Conservation (phyloP, 2,329 filamentous ascomycete genomes). For the Nemania abortiva region DNA sequence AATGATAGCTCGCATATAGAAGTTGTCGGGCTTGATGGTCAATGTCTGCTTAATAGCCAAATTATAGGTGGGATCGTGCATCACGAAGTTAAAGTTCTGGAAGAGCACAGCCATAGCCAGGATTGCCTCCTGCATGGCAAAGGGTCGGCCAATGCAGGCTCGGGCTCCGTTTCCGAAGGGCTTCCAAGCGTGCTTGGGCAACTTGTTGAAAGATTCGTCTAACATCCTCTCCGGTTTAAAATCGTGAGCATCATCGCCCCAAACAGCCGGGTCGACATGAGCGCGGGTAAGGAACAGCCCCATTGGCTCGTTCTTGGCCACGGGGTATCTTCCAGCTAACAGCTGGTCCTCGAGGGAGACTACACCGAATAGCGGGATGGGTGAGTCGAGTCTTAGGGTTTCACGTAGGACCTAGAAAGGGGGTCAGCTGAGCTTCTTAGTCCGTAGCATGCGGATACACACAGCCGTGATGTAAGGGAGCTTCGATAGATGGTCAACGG, state of each 20-base stretch:
- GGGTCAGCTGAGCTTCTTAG: constrained; percentile 1
- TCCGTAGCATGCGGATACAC: constrained; percentile 37
- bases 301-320: constrained; percentile 65
- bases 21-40: constrained; percentile 65
- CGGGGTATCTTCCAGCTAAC: constrained; percentile 70
- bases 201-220: constrained; percentile 74
- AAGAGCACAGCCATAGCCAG: constrained; percentile 68
- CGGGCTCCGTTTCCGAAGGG: constrained; percentile 80
- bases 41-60: constrained; percentile 61
- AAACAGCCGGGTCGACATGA: constrained; percentile 74
- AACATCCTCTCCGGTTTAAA: constrained; percentile 80
- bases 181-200: constrained; percentile 75
- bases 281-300: constrained; percentile 63
- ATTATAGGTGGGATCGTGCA: constrained; percentile 66
- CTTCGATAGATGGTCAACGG: constrained; percentile 71
- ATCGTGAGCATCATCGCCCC: constrained; percentile 71
- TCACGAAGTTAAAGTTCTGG: constrained; percentile 71
- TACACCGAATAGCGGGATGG: constrained; percentile 69
- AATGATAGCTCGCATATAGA: constrained; percentile 64
- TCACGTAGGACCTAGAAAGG: constrained; percentile 67
- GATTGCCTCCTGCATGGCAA: constrained; percentile 80
- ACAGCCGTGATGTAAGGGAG: constrained; percentile 74
- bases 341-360: constrained; percentile 66
- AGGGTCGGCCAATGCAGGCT: constrained; percentile 78
- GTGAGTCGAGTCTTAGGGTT: constrained; percentile 71